phyloP scores from a whole-genome alignment of 2,329 filamentous ascomycete species.

The Calonectria leucothoes region DNA sequence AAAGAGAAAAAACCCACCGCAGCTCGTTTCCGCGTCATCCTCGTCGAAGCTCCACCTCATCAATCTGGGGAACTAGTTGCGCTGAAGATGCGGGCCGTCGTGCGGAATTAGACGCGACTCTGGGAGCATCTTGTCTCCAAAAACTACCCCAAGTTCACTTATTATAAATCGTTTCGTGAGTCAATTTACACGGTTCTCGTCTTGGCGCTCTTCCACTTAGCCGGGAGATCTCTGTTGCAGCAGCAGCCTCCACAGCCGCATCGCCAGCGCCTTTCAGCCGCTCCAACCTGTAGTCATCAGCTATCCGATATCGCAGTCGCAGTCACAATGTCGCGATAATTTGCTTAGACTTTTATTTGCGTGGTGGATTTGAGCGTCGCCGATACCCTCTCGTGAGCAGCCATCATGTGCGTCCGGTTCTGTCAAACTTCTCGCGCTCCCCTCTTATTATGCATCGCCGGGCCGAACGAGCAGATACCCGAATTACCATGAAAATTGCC shows the following conservation, averaged over 20 bases:
- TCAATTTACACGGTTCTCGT: not conserved
- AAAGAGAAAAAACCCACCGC: not conserved
- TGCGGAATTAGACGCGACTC: not conserved
- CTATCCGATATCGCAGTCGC: not conserved
- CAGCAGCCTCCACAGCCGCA: not conserved
- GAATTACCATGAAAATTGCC: not conserved
- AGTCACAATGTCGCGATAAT: not conserved
- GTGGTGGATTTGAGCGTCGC: not conserved
- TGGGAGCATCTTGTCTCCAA: not conserved
- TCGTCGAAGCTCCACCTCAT: not conserved
- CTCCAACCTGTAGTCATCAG: not conserved
- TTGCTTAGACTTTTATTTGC: not conserved
- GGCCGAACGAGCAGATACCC: not conserved
- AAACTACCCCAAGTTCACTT: not conserved
- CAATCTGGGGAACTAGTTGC: conserved; percentile 6
- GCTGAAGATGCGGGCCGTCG: not conserved
- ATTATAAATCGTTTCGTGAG: not conserved
- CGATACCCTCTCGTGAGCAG: not conserved
- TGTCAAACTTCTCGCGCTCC: not conserved
- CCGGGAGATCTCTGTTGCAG: not conserved
- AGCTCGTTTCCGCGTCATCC: not conserved
- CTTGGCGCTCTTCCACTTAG: not conserved
- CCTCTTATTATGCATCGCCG: not conserved
- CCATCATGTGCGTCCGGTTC: not conserved
- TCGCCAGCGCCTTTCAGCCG: not conserved